Conservation (phyloP, 345 rosid species). For the Acer campestre region DNA sequence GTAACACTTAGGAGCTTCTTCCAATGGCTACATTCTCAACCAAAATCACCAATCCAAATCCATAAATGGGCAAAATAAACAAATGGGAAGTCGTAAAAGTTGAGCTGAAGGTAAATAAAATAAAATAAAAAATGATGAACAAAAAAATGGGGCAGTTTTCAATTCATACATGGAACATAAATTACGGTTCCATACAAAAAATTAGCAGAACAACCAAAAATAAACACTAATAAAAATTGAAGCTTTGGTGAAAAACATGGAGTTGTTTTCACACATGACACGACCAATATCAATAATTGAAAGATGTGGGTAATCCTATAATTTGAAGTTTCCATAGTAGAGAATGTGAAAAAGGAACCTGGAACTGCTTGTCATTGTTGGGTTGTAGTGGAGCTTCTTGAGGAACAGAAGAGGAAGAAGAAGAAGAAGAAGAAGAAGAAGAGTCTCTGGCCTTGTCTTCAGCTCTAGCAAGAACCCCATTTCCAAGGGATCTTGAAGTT, state of each 20-base stretch:
- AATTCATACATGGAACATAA: background rate
- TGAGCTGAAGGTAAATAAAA: background rate
- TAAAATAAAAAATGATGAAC: background rate
- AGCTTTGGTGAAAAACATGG: background rate
- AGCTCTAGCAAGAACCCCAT: slow-evolving; percentile 59
- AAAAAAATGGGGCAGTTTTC: background rate
- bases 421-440: slow-evolving; percentile 47
- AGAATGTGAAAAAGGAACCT: slow-evolving; percentile 47
- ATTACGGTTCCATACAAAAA: background rate
- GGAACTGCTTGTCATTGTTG: slow-evolving; percentile 41
- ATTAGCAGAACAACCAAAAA: background rate
- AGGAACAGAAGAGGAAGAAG: slow-evolving; percentile 45
- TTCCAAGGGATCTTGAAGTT: slow-evolving; percentile 44
- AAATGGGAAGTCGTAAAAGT: slow-evolving; percentile 20
- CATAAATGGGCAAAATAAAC: slow-evolving; percentile 14
- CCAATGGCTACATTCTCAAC: background rate
- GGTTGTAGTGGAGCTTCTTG: slow-evolving; percentile 34
- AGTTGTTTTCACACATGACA: background rate
- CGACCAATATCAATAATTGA: background rate
- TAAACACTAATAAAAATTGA: background rate
- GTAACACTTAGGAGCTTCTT: background rate
- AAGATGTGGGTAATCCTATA: background rate
- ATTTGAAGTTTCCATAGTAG: background rate
- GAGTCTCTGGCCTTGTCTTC: slow-evolving; percentile 69
- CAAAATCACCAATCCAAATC: slow-evolving; percentile 12